Conservation (phyloP, 2,329 filamentous ascomycete species). For the Phyllosticta ampelicida region DNA sequence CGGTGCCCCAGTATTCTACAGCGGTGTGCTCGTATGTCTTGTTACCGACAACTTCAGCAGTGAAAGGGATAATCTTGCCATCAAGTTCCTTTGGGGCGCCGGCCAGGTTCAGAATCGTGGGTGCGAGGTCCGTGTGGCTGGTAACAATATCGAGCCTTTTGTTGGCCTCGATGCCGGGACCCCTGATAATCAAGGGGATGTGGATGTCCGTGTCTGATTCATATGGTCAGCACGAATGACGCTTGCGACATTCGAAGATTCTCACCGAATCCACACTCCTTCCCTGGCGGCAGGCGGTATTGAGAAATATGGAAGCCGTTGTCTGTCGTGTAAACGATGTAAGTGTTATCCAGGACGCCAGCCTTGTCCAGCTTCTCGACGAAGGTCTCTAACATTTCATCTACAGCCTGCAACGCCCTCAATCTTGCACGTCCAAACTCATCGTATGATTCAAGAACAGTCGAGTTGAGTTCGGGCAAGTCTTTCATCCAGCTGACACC, state of each 20-base stretch:
- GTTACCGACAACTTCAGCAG: conserved; percentile 10
- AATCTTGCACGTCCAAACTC: conserved; percentile 42
- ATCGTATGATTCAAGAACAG: conserved; percentile 42
- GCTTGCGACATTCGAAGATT: not conserved
- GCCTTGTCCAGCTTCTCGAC: conserved; percentile 32
- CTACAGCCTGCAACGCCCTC: conserved; percentile 42
- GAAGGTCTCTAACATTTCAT: conserved; percentile 42
- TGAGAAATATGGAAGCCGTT: conserved; percentile 32
- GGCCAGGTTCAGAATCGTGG: conserved; percentile 26
- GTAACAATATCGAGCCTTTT: conserved; percentile 24
- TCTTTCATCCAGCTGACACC: conserved; percentile 37
- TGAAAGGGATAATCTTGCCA: conserved; percentile 25
- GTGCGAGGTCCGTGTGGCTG: conserved; percentile 30
- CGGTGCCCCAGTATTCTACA: conserved; percentile 32
- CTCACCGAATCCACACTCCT: conserved; percentile 29
- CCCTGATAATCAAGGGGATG: conserved; percentile 29
- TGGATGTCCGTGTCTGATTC: conserved; percentile 23
- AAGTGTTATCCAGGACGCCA: conserved; percentile 38
- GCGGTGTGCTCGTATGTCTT: conserved; percentile 26
- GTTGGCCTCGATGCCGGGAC: conserved; percentile 23
- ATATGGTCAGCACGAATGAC: not conserved
- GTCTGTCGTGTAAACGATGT: conserved; percentile 30
- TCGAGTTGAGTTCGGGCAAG: conserved; percentile 35
- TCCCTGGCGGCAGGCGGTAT: conserved; percentile 30
- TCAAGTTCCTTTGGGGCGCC: conserved; percentile 23